Conservation (phyloP, 2,329 filamentous ascomycete genomes). For the Alternaria brassicicola region DNA sequence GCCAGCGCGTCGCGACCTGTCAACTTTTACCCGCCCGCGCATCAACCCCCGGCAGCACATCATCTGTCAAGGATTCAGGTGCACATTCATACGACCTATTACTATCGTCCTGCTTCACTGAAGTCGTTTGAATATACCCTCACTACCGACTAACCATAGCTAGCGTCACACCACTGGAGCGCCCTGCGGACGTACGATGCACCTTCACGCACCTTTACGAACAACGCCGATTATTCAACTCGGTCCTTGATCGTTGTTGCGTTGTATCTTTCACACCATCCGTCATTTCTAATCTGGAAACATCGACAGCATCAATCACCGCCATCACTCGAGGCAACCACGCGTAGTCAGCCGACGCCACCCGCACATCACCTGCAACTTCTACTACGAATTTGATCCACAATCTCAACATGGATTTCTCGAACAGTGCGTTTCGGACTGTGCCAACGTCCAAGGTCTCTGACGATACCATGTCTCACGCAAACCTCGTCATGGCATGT, state of each 20-base stretch:
- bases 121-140: constrained; percentile 6
- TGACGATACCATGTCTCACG: constrained; percentile 41
- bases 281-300: constrained; percentile 5
- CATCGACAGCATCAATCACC: not conserved
- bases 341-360: constrained; percentile 35
- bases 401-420: constrained; percentile 39
- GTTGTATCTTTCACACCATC: not conserved
- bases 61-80: constrained; percentile 12
- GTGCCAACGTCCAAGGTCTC: constrained; percentile 29
- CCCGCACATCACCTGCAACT: constrained; percentile 4
- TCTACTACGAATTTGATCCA: not conserved
- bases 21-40: constrained; percentile 11
- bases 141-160: constrained; percentile 11
- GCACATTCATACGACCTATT: constrained; percentile 5
- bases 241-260: constrained; percentile 13
- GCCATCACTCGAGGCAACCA: constrained; percentile 28
- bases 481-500: constrained; percentile 42
- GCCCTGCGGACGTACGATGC: constrained; percentile 36
- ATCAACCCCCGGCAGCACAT: constrained; percentile 24
- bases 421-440: constrained; percentile 34
- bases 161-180: constrained; percentile 28
- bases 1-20: constrained; percentile 22
- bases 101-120: constrained; percentile 19
- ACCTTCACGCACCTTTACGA: constrained; percentile 23
- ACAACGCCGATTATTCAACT: constrained; percentile 21